Evolutionary conservation across 2,329 filamentous ascomycete genomes (phyloP), one percentile per base, ranked within the genome.

Genomic region (Cladosporium oxysporum): DNA sequence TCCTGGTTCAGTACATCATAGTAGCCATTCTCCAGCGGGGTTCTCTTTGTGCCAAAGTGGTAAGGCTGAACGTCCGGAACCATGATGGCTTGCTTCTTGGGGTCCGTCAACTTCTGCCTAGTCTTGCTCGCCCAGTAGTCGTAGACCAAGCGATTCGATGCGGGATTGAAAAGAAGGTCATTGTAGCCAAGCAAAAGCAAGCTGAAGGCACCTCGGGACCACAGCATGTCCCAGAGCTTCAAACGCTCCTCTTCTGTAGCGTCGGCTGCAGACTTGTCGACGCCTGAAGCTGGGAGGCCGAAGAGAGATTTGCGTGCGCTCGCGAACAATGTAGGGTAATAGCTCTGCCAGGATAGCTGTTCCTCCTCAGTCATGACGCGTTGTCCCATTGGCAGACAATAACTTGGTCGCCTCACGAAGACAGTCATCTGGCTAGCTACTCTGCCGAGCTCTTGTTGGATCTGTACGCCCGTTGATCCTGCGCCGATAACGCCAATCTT

Each of bases 331-430:
- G 76, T 70, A 2, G 78, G 76, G 21, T 81, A 82, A 58, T 77
- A 75, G 14, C 67, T 68, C 69, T 81, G 81, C 35, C 76, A 74
- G 4, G 74, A 71, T n/a, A 83, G 76, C 70, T 89, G 84, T 67
- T 87, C 84, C 55, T 82, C 79, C 2, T 73, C 75, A 0, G 81
- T 83, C 44, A 88, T 77, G 1, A 76, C 49, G 3, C 79, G 77
- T 64, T 83, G 82, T 2, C 82, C 79, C 85, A 90, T 88, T 0
- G 87, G 87, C 1, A 90, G 71, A 0, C 85, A 86, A 5, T 88
- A 78, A 66, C 90, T 90, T 0, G 88, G 88, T 0, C 87, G 90
- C 16, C 88, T 82, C 70, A 90, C 87, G 75, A 90, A 90, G 28
- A 90, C 84, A 1, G 78, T 81, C 1, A 90, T 73, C 5, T 74